Evolutionary conservation across 495 filamentous ascomycete genomes (phyloP), one percentile per base, ranked within the genome.

Genomic region (Durotheca rogersii): DNA sequence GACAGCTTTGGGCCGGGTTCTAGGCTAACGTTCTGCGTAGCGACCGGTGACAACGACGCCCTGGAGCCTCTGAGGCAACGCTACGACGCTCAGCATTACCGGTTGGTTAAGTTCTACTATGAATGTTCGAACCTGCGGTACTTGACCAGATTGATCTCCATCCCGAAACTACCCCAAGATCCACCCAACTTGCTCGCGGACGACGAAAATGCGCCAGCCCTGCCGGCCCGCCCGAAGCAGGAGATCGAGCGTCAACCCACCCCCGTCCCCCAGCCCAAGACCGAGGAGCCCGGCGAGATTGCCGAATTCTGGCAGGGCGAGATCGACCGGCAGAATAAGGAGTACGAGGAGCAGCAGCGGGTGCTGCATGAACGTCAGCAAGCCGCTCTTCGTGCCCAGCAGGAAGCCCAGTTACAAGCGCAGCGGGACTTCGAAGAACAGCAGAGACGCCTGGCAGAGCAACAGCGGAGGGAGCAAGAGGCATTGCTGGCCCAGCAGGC

Each of bases 41-140:
- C 88, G 25, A 95, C 93, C 16, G 91, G 94, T 34, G 93, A 97
- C 59, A 86, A 93, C 58, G 93, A 96, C 56, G 94, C 92, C n/a
- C 76, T 98, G 14, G 87, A 90, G 52, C 93, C 91, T 1, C 79
- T 98, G 1, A 82, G 92, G 37, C 78, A 80, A 45, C 80, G 91
- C 58, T 98, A 97, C 60, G 86, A 97, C 67, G 88, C 90, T 17
- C 94, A 97, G 59, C 93, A 97, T 67, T 87, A 96, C 71, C 87
- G 93, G 17, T 80, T 98, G 12, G 86, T 96, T 57, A 91, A 93
- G 56, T 98, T 96, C 71, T 98, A 97, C 71, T 97, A 96, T 68
- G 93, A 98, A 72, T 98, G 93, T 72, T 96, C 92, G 4, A 97
- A 96, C 67, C 72, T 98, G 47, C 86, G 92, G 44, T 98, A 98